These are phyloP conservation scores for Dalbergia cochinchinensis DNA, from an alignment of 306 rosid genomes.

Conservation along the genomic window DNA sequence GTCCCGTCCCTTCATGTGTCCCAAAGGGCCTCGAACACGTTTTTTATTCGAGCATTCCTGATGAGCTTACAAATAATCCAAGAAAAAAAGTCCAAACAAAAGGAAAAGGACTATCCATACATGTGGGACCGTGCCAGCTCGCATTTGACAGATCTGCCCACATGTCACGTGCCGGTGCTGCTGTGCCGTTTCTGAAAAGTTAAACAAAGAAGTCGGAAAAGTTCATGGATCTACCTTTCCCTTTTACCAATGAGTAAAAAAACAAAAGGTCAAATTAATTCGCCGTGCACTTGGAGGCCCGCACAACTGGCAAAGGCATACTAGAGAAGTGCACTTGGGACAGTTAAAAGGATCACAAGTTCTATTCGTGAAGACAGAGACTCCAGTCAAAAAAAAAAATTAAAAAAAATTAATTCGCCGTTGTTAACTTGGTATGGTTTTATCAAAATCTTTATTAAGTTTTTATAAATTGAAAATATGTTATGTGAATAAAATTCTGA, in stretches of 20 bases:
- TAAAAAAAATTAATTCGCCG: too few relatives aligned
- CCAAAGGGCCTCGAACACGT: neutral
- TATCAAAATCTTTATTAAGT: too few relatives aligned
- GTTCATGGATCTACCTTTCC: neutral
- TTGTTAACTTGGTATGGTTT: too few relatives aligned
- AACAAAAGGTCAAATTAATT: neutral
- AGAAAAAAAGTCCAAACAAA: neutral
- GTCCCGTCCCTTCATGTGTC: slow-evolving; percentile 29
- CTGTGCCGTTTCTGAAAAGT: slow-evolving; percentile 42
- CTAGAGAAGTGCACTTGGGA: too few relatives aligned
- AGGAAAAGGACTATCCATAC: slow-evolving; percentile 29
- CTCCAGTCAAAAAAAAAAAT: too few relatives aligned
- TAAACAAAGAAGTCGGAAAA: neutral
- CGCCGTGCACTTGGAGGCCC: too few relatives aligned
- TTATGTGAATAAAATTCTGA: too few relatives aligned
- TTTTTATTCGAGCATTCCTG: neutral
- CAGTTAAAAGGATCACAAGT: too few relatives aligned
- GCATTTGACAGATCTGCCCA: slow-evolving; percentile 55
- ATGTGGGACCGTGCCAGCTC: slow-evolving; percentile 63
- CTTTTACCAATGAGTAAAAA: slow-evolving; percentile 11
- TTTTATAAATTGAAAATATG: too few relatives aligned
- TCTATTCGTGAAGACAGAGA: too few relatives aligned
- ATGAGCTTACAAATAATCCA: neutral
- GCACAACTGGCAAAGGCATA: too few relatives aligned
- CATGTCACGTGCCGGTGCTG: slow-evolving; percentile 57